Base-by-base conservation (phyloP, 169 alveolate genomes). In the Eimeria tenella region DNA sequence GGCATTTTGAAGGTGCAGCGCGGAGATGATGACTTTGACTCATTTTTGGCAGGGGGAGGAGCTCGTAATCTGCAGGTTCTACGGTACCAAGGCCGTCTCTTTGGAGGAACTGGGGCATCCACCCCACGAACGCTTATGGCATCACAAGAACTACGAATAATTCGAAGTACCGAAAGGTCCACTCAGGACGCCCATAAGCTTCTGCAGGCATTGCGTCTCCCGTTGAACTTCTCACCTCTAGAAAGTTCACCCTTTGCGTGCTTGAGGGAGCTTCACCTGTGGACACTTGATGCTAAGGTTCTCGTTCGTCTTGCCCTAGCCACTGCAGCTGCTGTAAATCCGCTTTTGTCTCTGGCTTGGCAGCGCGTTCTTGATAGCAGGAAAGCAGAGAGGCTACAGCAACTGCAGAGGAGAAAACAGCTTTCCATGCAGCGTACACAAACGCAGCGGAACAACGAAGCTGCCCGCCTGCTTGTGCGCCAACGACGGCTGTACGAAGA, bases 51-150 rank as follows among this genome's bases (percentile, higher is more conserved):
- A 8, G 79, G 79, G 4, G 91, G 91, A 25, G 91, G 91, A 77
- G 91, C 91, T 60, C 55, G 49, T 25, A 58, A 84, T 42, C 70
- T 84, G 81, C 91, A 49, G 70, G 79, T 84, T 60, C 23, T 84
- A 19, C 91, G 81, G 53, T 84, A 84, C 91, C 79, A 84, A 42
- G 91, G 91, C 65, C 91, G 79, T 62, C 81, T 84, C n/a, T 84
- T 84, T 49, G 91, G 91, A 50, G 91, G 91, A 23, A 31, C 53
- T n/a, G 91, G 91, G 5, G 91, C 79, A n/a, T 53, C 91, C 49
- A 84, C 91, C 19, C 91, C 91, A 58, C 79, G 91, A 53, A 42
- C 91, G 10, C 91, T 84, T 6, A 25, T 84, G 63, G 75, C 91
- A 0, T 62, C 91, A 15, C 79, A 60, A 25, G 79, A 84, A 60